Evolutionary conservation across 192 early-diverging fungal genomes (phyloP).

Genomic region (Haplosporangium gracile): DNA sequence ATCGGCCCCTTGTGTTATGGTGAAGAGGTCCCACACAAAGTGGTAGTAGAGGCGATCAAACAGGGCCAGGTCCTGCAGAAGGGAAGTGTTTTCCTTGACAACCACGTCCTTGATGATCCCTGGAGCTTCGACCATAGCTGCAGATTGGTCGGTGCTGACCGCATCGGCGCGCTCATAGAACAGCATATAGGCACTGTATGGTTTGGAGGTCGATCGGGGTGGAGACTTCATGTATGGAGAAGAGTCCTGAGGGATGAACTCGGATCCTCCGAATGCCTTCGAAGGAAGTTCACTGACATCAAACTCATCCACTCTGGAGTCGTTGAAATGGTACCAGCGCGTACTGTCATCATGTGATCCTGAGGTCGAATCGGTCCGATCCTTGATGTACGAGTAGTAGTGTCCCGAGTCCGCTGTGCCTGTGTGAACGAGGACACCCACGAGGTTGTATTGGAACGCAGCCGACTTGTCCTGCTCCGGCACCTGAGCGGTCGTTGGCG

Average conservation of each 20-base stretch:
- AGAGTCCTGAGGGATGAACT: slow-evolving; percentile 55
- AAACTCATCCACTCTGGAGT: slow-evolving; percentile 65
- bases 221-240: slow-evolving; percentile 54
- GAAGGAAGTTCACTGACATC: slow-evolving; percentile 61
- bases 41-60: slow-evolving; percentile 59
- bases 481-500: slow-evolving; percentile 11
- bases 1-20: slow-evolving; percentile 2
- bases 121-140: slow-evolving; percentile 12
- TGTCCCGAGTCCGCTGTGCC: slow-evolving; percentile 71
- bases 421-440: slow-evolving; percentile 72
- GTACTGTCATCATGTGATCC: slow-evolving; percentile 5
- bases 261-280: slow-evolving; percentile 60
- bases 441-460: slow-evolving; percentile 60
- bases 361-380: slow-evolving; percentile 14
- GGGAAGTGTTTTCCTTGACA: slow-evolving; percentile 49
- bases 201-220: slow-evolving; percentile 53
- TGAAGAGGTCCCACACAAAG: slow-evolving; percentile 56
- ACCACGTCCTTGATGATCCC: slow-evolving; percentile 46
- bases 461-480: slow-evolving; percentile 23
- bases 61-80: slow-evolving; percentile 54
- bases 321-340: slow-evolving; percentile 67
- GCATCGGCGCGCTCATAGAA: slow-evolving; percentile 58
- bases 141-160: slow-evolving; percentile 10
- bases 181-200: slow-evolving; percentile 69
- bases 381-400: slow-evolving; percentile 69